A percentile compares a stretch with the other conserved stretches of the same genome.
Evolutionary conservation across 305 asterid genomes (phyloP).

Genomic region (Euphrasia arctica): DNA sequence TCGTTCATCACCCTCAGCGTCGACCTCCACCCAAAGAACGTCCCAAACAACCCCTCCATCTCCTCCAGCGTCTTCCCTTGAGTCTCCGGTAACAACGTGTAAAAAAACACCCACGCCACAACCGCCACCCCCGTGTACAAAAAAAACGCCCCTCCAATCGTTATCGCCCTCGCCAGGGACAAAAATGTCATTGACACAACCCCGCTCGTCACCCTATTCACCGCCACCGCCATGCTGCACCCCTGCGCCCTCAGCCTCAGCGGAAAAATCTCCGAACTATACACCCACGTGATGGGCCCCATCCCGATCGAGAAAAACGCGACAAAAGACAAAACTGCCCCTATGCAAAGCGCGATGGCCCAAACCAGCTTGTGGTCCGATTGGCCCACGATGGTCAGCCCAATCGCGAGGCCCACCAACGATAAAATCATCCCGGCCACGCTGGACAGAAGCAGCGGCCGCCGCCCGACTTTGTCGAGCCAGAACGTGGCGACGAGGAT

Average conservation of each 20-base stretch:
- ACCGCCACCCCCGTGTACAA: constrained; percentile 46
- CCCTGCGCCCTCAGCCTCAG: constrained; percentile 67
- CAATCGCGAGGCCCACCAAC: constrained; percentile 37
- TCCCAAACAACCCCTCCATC: constrained; percentile 67
- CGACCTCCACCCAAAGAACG: constrained; percentile 58
- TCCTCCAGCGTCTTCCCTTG: constrained; percentile 74
- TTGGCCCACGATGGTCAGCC: constrained; percentile 38
- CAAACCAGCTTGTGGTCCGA: constrained; percentile 41
- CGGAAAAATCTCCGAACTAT: constrained; percentile 76
- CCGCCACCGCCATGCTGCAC: constrained; percentile 63
- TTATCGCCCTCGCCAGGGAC: constrained; percentile 39
- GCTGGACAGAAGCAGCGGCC: constrained; percentile 61
- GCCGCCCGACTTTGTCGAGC: constrained; percentile 66
- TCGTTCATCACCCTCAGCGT: constrained; percentile 37
- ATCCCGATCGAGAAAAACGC: constrained; percentile 69
- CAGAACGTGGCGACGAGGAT: constrained; percentile 64
- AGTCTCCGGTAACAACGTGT: constrained; percentile 65
- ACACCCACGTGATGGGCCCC: constrained; percentile 86
- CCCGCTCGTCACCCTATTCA: constrained; percentile 66
- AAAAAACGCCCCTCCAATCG: constrained; percentile 68
- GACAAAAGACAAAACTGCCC: constrained; percentile 46
- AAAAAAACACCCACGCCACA: constrained; percentile 54
- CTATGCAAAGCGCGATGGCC: constrained; percentile 51
- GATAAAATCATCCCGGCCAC: constrained; percentile 59
- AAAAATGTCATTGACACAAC: constrained; percentile 71